phyloP scores from a whole-genome alignment of 345 rosid species.

The Sapria himalayana region DNA sequence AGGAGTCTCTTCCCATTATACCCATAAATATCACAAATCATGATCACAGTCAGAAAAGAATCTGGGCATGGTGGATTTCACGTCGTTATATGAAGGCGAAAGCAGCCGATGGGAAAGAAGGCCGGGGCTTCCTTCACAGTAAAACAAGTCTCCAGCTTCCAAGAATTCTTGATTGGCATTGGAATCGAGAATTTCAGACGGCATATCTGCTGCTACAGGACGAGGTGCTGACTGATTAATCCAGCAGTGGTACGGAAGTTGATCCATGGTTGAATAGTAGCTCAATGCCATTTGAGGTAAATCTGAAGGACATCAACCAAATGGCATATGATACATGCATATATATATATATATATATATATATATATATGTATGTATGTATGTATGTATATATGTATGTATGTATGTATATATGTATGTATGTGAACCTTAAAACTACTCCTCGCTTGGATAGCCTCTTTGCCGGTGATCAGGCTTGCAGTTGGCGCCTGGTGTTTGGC shows the following conservation, averaged over 20 bases:
- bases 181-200: constrained; percentile 1
- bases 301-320: constrained; percentile 1
- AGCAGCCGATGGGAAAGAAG: constrained; percentile 14
- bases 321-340: neutral
- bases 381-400: no score
- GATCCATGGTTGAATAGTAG: constrained; percentile 9
- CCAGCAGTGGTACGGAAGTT: constrained; percentile 5
- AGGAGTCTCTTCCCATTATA: no score
- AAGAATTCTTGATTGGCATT: constrained; percentile 6
- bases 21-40: no score
- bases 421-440: no score
- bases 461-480: no score
- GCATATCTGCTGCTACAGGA: neutral
- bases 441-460: no score
- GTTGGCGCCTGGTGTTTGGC: neutral
- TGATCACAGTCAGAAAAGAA: constrained; percentile 14
- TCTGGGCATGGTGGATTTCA: constrained; percentile 11
- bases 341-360: no score
- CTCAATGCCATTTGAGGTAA: constrained; percentile 14
- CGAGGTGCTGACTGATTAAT: constrained; percentile 1
- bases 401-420: no score
- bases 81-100: constrained; percentile 9
- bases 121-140: constrained; percentile 7
- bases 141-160: constrained; percentile 8
- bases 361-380: no score